Evolutionary conservation across 2,329 filamentous ascomycete genomes (phyloP).

Genomic region (Phyllosticta paracitricarpa): DNA sequence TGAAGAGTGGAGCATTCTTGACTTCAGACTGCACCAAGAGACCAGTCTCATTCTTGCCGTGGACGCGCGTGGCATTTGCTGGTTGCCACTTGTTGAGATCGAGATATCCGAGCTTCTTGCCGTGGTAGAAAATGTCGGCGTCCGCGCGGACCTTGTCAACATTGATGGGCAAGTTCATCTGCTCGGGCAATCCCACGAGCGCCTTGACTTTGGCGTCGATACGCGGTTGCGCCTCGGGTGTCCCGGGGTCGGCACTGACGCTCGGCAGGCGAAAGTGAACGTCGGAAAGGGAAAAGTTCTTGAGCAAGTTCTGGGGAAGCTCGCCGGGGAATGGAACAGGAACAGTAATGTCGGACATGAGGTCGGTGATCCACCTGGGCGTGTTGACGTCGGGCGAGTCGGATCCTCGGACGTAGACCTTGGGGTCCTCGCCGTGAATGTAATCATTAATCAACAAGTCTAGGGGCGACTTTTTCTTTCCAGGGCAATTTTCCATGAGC

Average conservation of each 20-base stretch:
- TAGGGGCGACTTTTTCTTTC: slow-evolving; percentile 68
- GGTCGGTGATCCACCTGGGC: slow-evolving; percentile 71
- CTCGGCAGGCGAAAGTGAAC: slow-evolving; percentile 81
- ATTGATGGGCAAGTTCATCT: slow-evolving; percentile 77
- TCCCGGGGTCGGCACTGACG: slow-evolving; percentile 64
- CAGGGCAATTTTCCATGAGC: slow-evolving; percentile 64
- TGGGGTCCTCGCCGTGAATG: slow-evolving; percentile 67
- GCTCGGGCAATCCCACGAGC: slow-evolving; percentile 65
- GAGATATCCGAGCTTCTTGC: slow-evolving; percentile 68
- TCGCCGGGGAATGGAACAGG: slow-evolving; percentile 77
- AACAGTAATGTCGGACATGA: slow-evolving; percentile 72
- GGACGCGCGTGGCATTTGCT: slow-evolving; percentile 66
- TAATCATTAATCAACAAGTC: slow-evolving; percentile 74
- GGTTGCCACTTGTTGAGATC: slow-evolving; percentile 73
- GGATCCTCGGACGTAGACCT: slow-evolving; percentile 74
- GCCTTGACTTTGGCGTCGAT: slow-evolving; percentile 79
- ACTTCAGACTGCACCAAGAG: slow-evolving; percentile 70
- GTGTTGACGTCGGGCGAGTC: slow-evolving; percentile 55
- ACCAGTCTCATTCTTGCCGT: slow-evolving; percentile 48
- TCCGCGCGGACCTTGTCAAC: slow-evolving; percentile 67
- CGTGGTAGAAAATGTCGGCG: slow-evolving; percentile 71
- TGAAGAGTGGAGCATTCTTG: slow-evolving; percentile 67
- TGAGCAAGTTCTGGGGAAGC: slow-evolving; percentile 71
- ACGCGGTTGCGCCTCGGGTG: slow-evolving; percentile 62
- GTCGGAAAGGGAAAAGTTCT: slow-evolving; percentile 76